phyloP scores from a whole-genome alignment of 73 alveolate genomes.

The Uronychia binucleata region DNA sequence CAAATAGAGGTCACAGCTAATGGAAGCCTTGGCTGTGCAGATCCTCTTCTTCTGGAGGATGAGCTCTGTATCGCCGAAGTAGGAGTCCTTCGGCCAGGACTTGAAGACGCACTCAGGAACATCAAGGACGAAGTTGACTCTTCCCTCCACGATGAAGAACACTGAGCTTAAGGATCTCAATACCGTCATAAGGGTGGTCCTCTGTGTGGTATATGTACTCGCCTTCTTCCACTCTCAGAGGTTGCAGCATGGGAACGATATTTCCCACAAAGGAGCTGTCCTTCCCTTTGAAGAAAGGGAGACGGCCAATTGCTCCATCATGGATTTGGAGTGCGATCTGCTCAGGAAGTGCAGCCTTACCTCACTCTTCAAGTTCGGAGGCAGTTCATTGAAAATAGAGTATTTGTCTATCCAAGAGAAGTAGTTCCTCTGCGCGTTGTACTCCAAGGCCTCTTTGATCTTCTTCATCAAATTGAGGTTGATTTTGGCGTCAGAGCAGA shows the following conservation, averaged over 20 bases:
- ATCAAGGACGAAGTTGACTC: slow-evolving; percentile 58
- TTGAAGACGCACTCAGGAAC: slow-evolving; percentile 48
- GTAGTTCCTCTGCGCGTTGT: slow-evolving; percentile 46
- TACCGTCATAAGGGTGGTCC: slow-evolving; percentile 52
- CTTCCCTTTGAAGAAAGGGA: slow-evolving; percentile 57
- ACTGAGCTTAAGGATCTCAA: not conserved
- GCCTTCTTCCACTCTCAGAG: slow-evolving; percentile 45
- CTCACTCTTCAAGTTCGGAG: slow-evolving; percentile 54
- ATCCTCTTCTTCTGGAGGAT: slow-evolving; percentile 35
- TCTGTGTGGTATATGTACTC: slow-evolving; percentile 55
- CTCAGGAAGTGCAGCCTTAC: too few species aligned
- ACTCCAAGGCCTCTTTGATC: slow-evolving; percentile 59
- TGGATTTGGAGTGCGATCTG: slow-evolving; percentile 53
- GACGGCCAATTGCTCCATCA: slow-evolving; percentile 38
- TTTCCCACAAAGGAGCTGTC: slow-evolving; percentile 52
- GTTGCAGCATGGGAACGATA: slow-evolving; percentile 53
- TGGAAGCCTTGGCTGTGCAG: slow-evolving; percentile 44
- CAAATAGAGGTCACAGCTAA: slow-evolving; percentile 49
- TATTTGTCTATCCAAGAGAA: slow-evolving; percentile 51
- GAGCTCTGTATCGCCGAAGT: slow-evolving; percentile 68
- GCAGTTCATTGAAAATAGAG: slow-evolving; percentile 58
- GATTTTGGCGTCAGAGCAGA: slow-evolving; percentile 55
- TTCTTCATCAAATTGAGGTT: slow-evolving; percentile 24
- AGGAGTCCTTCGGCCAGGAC: slow-evolving; percentile 52
- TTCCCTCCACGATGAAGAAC: slow-evolving; percentile 52